Percentiles rank a stretch among this genome's conserved stretches.
phyloP scores from a whole-genome alignment of 805 yeast genomes.

The Maudiozyma saulgeensis region DNA sequence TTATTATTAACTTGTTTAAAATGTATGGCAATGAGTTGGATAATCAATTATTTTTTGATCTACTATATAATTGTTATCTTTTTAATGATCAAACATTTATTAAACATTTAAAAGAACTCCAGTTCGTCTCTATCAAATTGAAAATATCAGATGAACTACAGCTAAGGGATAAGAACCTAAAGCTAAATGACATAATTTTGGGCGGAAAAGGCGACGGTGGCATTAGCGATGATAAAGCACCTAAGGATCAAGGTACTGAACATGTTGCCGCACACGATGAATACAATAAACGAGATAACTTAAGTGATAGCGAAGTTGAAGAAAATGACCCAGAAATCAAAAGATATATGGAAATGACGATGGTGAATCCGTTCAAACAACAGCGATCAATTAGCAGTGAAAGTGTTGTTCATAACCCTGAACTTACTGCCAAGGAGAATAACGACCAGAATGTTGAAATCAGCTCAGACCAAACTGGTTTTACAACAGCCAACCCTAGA shows the following conservation, averaged over 20 bases:
- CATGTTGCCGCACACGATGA: not conserved
- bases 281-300: not conserved
- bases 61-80: slow-evolving; percentile 11
- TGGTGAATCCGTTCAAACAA: slow-evolving; percentile 26
- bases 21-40: slow-evolving; percentile 25
- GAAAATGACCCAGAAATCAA: slow-evolving; percentile 16
- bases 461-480: slow-evolving; percentile 3
- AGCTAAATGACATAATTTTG: slow-evolving; percentile 4
- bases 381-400: slow-evolving; percentile 11
- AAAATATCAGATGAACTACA: slow-evolving; percentile 24
- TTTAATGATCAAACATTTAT: slow-evolving; percentile 9
- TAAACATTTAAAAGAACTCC: slow-evolving; percentile 8
- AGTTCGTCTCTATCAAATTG: slow-evolving; percentile 18
- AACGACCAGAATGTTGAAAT: not conserved
- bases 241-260: not conserved
- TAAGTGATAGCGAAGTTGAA: not conserved
- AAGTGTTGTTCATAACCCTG: slow-evolving; percentile 16
- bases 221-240: too few species aligned
- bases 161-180: slow-evolving; percentile 13
- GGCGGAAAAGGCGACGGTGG: not conserved
- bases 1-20: slow-evolving; percentile 11
- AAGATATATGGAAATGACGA: slow-evolving; percentile 26
- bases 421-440: not conserved
- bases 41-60: slow-evolving; percentile 16
- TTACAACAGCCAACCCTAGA: slow-evolving; percentile 7